Evolutionary conservation across 2,329 filamentous ascomycete genomes (phyloP), one percentile per base, ranked within the genome.

Genomic region (Thelonectria olida): DNA sequence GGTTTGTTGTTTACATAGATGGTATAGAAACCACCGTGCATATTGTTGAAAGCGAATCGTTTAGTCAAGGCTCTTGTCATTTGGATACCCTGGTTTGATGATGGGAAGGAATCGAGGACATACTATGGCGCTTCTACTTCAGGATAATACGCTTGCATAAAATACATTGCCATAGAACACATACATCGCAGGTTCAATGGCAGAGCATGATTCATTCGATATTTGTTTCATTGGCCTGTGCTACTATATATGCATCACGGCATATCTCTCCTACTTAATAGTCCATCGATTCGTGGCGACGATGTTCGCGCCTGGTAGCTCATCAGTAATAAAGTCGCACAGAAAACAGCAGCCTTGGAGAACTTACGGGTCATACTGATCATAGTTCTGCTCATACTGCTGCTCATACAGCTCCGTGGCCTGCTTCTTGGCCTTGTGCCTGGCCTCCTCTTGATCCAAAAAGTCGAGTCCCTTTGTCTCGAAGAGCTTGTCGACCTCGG

Each of bases 401-500:
- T 86, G 68, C 31, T 90, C 84, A 73, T 91, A 91, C 73, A 90
- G 78, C 39, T 83, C 67, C 76, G 87, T 78, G 41, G 83, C 86
- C 72, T 87, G 83, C 76, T 84, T 68, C 76, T 84, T 82, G 54
- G 87, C 87, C 58, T 88, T 83, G 67, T 81, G 79, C 75, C 86
- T 85, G 60, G 87, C 86, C 75, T 82, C 79, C 75, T 88, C 81
- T 63, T 79, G 76, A 77, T 90, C 86, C 62, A 84, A 69, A 62
- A 80, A 82, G 75, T 90, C 84, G 65, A 88, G 76, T n/a, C 88
- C 88, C 82, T 89, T 90, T 69, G 85, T 88, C 82, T 91, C 92
- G 70, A 86, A 84, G 28, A 94, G 84, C 79, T 89, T 90, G 82
- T 95, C 91, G 72, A 92, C 85, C 79, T 93, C 90, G 63, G 86